phyloP scores from a whole-genome alignment of 2,329 filamentous ascomycete genomes.

The Periconia macrospinosa region DNA sequence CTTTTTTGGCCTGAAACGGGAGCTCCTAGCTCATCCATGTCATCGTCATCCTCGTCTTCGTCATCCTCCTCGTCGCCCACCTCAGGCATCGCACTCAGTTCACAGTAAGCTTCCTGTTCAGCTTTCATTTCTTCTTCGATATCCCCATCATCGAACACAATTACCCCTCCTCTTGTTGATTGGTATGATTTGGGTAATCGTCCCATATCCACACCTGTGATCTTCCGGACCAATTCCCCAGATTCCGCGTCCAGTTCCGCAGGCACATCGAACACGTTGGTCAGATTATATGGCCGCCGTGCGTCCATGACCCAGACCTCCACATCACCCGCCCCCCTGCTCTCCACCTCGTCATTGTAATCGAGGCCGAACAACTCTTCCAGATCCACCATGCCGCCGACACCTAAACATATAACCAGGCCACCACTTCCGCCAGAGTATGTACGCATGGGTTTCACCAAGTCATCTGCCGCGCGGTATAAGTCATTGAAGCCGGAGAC shows the following conservation, averaged over 20 bases:
- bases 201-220: constrained; percentile 71
- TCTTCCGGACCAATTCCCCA: constrained; percentile 53
- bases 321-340: constrained; percentile 72
- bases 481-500: constrained; percentile 92
- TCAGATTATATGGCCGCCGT: constrained; percentile 89
- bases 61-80: constrained; percentile 72
- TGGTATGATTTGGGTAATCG: constrained; percentile 72
- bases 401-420: constrained; percentile 87
- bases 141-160: constrained; percentile 95
- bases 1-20: constrained; percentile 45
- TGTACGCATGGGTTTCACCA: constrained; percentile 85
- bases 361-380: constrained; percentile 77
- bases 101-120: constrained; percentile 81
- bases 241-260: constrained; percentile 49
- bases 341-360: constrained; percentile 61
- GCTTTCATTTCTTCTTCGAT: constrained; percentile 77
- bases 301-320: constrained; percentile 95
- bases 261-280: constrained; percentile 82
- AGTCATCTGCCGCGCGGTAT: constrained; percentile 73
- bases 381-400: constrained; percentile 88
- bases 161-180: constrained; percentile 80
- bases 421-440: constrained; percentile 82
- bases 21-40: constrained; percentile 32
- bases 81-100: constrained; percentile 88
- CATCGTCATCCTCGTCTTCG: constrained; percentile 51